Base-by-base conservation (phyloP, 768 basidiomycete genomes). In the Lentinula lateritia region DNA sequence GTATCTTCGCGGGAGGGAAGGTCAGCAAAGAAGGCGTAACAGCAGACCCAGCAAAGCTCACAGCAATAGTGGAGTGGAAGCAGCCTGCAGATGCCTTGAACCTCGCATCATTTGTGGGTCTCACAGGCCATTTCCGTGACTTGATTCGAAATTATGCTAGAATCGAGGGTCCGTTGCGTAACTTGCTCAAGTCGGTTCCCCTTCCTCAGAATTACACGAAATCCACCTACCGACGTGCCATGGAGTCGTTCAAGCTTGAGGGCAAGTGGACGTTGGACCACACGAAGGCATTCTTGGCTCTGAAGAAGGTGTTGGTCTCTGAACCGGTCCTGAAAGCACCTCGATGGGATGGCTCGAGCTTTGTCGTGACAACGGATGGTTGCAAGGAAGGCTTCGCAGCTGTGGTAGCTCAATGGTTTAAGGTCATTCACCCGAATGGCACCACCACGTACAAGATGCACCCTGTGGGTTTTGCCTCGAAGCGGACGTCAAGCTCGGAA, bases 301-400 rank as follows among this genome's bases (percentile, higher is more conserved):
- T 80, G 7, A 79, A 81, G 63, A 35, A 35, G 6, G 56, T 65
- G 0, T 60, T 79, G 0, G 68, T 71, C 2, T 66, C 64, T 0
- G 71, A 74, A 53, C 78, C 77, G 2, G 72, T 75, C 0, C 64
- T 78, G 1, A 43, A 61, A 23, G 63, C 65, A 0, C 74, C 74
- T n/a, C n/a, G n/a, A n/a, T n/a, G n/a, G n/a, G n/a, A n/a, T n/a
- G n/a, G n/a, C n/a, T n/a, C n/a, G n/a, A n/a, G n/a, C n/a, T n/a
- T n/a, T n/a, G n/a, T n/a, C n/a, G n/a, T n/a, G n/a, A n/a, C n/a
- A n/a, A n/a, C n/a, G n/a, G n/a, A n/a, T n/a, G n/a, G n/a, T n/a
- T n/a, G n/a, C n/a, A n/a, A n/a, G n/a, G n/a, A n/a, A n/a, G n/a
- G n/a, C n/a, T n/a, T n/a, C n/a, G n/a, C n/a, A n/a, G n/a, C n/a